A percentile compares a stretch with the other conserved stretches of the same genome.
Evolutionary conservation across 2,329 filamentous ascomycete species (phyloP).

Genomic region (Talaromyces islandicus): DNA sequence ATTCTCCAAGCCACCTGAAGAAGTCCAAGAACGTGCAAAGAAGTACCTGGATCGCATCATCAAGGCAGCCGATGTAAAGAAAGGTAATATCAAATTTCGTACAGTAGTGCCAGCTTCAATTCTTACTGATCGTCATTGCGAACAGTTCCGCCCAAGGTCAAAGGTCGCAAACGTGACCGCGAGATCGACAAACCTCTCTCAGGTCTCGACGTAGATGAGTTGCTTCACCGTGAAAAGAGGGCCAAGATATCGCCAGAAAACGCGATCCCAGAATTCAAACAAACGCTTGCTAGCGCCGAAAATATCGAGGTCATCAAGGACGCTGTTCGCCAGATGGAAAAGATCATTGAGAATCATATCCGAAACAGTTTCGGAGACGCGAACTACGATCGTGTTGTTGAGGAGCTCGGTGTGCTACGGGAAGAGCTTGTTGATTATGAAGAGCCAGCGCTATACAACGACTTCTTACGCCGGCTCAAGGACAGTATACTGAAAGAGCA

Average conservation of each 20-base stretch:
- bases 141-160: slow-evolving; percentile 69
- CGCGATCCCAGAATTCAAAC: slow-evolving; percentile 85
- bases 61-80: slow-evolving; percentile 71
- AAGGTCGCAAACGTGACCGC: slow-evolving; percentile 62
- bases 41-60: slow-evolving; percentile 59
- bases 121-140: background rate
- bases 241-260: slow-evolving; percentile 61
- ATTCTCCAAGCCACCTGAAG: slow-evolving; percentile 66
- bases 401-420: slow-evolving; percentile 71
- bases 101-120: background rate
- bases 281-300: slow-evolving; percentile 58
- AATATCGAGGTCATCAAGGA: slow-evolving; percentile 59
- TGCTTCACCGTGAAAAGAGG: slow-evolving; percentile 59
- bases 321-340: slow-evolving; percentile 67
- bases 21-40: slow-evolving; percentile 56
- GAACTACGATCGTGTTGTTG: slow-evolving; percentile 67
- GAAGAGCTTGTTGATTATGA: slow-evolving; percentile 71
- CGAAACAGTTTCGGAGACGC: slow-evolving; percentile 67
- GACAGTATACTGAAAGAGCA: slow-evolving; percentile 61
- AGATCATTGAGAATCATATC: slow-evolving; percentile 64
- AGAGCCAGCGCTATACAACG: slow-evolving; percentile 70
- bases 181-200: slow-evolving; percentile 78
- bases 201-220: slow-evolving; percentile 75
- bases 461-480: slow-evolving; percentile 67
- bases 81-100: slow-evolving; percentile 44